Evolutionary conservation across 441 rosid species (phyloP), one percentile per base, ranked within the genome.

Genomic region (Euphorbia schlechtendalii): DNA sequence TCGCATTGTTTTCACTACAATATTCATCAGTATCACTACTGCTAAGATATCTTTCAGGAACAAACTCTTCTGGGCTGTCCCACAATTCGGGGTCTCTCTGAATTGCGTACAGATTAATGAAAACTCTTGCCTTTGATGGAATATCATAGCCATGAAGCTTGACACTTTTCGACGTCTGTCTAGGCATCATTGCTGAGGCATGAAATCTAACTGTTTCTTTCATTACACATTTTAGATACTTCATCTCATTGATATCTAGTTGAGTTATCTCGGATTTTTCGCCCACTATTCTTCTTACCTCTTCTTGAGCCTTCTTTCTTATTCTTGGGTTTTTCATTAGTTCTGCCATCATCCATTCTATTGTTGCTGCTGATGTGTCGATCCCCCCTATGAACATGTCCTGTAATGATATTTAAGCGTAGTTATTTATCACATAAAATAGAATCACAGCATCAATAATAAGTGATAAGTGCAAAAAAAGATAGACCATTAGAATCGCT

Each of bases 291-390:
- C 55, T 40, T 36, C 77, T 60, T 60, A 71, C 72, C 62, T 78
- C 76, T 61, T 59, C 74, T 56, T 74, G 74, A 2, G 78, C 73
- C 52, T 71, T 74, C 56, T 60, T 66, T 73, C 70, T 54, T 3
- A 66, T 67, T 24, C 51, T 62, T 17, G 76, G 78, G 46, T 74
- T 66, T 43, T 64, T 78, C 52, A 71, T 61, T 15, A 74, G 65
- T 61, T 78, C 78, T 24, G 81, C 60, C 78, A 78, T 72, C 30
- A 49, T 22, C 77, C 78, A 74, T 6, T 74, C 81, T 53, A 74
- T 48, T 12, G 62, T 59, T 20, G 73, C 73, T 0, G 65, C 65
- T 0, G 73, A 60, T 30, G 79, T 68, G 36, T 69, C 76, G 0
- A 72, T 69, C 18, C 78, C 81, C 0, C 69, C 81, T 1, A 67